These are phyloP conservation scores for Rhodotorula sp. DNA, from an alignment of 1,284 basidiomycete genomes.

Conservation along the genomic window DNA sequence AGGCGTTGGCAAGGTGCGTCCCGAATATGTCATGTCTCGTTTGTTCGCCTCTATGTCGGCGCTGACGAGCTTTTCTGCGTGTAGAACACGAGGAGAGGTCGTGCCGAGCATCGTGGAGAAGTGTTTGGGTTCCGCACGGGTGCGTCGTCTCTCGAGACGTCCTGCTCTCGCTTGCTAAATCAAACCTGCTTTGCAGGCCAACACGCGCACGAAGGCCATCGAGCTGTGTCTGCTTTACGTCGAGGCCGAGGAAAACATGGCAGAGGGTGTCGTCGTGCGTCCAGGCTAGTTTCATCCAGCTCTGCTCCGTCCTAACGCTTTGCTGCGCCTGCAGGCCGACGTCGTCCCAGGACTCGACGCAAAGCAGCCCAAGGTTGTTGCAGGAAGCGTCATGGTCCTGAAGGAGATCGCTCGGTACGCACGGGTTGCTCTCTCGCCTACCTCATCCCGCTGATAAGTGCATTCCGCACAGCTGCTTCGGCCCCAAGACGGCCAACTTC, in stretches of 20 bases:
- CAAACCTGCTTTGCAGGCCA: constrained; percentile 58
- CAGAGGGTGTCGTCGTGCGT: constrained; percentile 82
- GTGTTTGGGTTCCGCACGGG: constrained; percentile 76
- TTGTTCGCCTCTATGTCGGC: not conserved
- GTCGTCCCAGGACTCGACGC: constrained; percentile 79
- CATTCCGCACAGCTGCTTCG: constrained; percentile 64
- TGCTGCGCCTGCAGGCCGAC: constrained; percentile 60
- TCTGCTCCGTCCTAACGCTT: not conserved
- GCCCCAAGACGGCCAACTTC: constrained; percentile 71
- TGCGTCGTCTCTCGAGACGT: constrained; percentile 4
- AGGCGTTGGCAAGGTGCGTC: constrained; percentile 64
- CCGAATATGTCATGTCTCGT: not conserved
- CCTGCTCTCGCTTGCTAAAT: not conserved
- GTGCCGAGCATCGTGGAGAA: constrained; percentile 92
- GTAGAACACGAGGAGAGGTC: constrained; percentile 63
- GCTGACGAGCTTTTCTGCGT: not conserved
- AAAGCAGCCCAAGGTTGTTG: constrained; percentile 93
- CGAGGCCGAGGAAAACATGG: constrained; percentile 82
- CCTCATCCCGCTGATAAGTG: not conserved
- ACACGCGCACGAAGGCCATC: constrained; percentile 84
- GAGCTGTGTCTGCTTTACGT: constrained; percentile 87
- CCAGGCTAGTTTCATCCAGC: not conserved
- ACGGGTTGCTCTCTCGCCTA: not conserved
- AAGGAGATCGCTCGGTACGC: constrained; percentile 71
- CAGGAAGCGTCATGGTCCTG: constrained; percentile 73